Evolutionary conservation across 345 rosid genomes (phyloP), one percentile per base, ranked within the genome.

Genomic region (Eucalyptus erythrocorys): DNA sequence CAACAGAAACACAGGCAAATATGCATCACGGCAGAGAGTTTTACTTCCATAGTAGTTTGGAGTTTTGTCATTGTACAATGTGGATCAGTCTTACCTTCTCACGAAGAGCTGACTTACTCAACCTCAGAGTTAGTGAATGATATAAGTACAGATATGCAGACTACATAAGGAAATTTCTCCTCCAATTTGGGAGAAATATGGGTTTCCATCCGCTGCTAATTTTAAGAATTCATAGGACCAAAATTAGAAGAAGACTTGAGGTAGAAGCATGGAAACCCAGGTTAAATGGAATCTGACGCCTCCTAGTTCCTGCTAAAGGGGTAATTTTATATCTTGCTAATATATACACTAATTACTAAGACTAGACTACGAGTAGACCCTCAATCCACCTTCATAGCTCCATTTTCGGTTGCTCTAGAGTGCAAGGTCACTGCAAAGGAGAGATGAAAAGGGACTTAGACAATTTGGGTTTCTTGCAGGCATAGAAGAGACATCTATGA

Each of bases 341-440:
- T 88, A 79, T 88, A 88, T 81, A 76, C 84, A 76, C 84, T 10
- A 40, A 76, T 76, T 76, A 76, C 84, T 37, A 76, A 76, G 84
- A 76, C 84, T 76, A 76, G 84, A 76, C 84, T 76, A 40, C 9
- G 16, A 76, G 84, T 86, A 13, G 50, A 88, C 89, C 89, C 86
- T 93, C 92, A 85, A 89, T 90, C 90, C 14, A 76, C 91, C 92
- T 93, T 95, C 92, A 95, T 57, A 91, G 91, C 95, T 94, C 97
- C 94, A 90, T 94, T 92, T 93, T 94, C 93, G 92, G 90, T 87
- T 92, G 96, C 92, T 92, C 84, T 95, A 27, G 95, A 92, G 87
- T 91, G 96, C 93, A 95, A 90, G 55, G 94, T 89, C 51, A 92
- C 96, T 95, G 96, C 90, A 87, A 53, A 64, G 32, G 51, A 66